phyloP scores from a whole-genome alignment of 2,329 filamentous ascomycete species.

The Ramularia endophylla region DNA sequence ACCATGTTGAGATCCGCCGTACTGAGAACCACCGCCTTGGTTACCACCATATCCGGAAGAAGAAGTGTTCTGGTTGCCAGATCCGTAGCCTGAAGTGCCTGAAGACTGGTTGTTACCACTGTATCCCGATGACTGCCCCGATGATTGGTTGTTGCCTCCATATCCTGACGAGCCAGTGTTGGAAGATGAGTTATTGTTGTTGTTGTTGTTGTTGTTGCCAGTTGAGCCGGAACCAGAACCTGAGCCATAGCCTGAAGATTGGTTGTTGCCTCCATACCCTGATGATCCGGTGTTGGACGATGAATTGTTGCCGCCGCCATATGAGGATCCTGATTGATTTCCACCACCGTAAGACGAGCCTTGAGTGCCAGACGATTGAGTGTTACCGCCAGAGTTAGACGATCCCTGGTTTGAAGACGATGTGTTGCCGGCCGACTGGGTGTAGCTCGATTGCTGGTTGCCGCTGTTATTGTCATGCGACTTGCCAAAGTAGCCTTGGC shows the following conservation, averaged over 20 bases:
- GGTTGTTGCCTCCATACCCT: slow-evolving; percentile 2
- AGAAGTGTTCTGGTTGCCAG: too few species aligned
- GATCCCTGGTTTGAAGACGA: slow-evolving; percentile 2
- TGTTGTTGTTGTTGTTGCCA: not conserved
- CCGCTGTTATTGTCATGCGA: slow-evolving; percentile 2
- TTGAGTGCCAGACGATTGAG: slow-evolving; percentile 5
- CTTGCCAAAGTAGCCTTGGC: not conserved
- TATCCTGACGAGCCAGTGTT: slow-evolving; percentile 1
- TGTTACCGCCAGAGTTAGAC: slow-evolving; percentile 7
- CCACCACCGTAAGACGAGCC: slow-evolving; percentile 5
- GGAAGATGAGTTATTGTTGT: slow-evolving; percentile 1
- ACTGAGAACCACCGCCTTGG: too few species aligned
- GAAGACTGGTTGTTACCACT: slow-evolving; percentile 7
- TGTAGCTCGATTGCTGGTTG: not conserved
- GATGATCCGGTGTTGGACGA: slow-evolving; percentile 3
- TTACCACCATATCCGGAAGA: slow-evolving; percentile 3
- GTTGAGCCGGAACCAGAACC: slow-evolving; percentile 1
- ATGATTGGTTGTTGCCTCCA: slow-evolving; percentile 1
- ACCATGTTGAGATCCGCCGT: too few species aligned
- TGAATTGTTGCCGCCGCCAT: slow-evolving; percentile 5
- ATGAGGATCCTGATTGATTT: slow-evolving; percentile 1
- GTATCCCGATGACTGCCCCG: too few species aligned
- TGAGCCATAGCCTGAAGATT: slow-evolving; percentile 1
- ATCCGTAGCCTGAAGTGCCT: not conserved
- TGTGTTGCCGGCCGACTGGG: slow-evolving; percentile 4